A percentile compares a stretch with the other conserved stretches of the same genome.
phyloP scores from a whole-genome alignment of 1,284 basidiomycete species.

The Salmacisia buchloeana region DNA sequence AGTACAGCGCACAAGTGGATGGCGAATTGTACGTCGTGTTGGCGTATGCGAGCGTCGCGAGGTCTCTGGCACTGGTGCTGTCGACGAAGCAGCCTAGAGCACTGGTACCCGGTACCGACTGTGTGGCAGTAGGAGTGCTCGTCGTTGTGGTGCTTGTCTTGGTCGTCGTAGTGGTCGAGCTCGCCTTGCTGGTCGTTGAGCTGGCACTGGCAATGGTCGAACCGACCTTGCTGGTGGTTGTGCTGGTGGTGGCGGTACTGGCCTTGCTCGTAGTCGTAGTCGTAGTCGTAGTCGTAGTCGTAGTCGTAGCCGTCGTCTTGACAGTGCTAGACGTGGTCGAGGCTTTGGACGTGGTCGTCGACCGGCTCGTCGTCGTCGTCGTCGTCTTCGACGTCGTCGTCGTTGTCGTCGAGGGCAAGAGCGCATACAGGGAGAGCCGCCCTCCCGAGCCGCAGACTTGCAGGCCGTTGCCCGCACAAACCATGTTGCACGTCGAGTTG shows the following conservation, averaged over 20 bases:
- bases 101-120: background rate
- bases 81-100: constrained; percentile 13
- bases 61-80: background rate
- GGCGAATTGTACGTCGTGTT: constrained; percentile 17
- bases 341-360: no score
- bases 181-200: background rate
- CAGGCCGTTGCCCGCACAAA: no score
- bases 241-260: background rate
- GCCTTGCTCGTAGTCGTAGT: constrained; percentile 8
- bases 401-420: no score
- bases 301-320: background rate
- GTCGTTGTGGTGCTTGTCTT: background rate
- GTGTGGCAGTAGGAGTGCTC: background rate
- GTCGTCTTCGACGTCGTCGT: no score
- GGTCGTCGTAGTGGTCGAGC: background rate
- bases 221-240: background rate
- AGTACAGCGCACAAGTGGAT: constrained; percentile 28
- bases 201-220: background rate
- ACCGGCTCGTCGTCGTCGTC: no score
- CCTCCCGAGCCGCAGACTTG: no score
- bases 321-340: constrained; percentile 5
- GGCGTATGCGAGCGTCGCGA: background rate
- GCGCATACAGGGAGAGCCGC: no score
- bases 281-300: constrained; percentile 1
- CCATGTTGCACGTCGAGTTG: no score